These are phyloP conservation scores for Fusarium foetens DNA, from an alignment of 2,329 filamentous ascomycete genomes.

Conservation along the genomic window DNA sequence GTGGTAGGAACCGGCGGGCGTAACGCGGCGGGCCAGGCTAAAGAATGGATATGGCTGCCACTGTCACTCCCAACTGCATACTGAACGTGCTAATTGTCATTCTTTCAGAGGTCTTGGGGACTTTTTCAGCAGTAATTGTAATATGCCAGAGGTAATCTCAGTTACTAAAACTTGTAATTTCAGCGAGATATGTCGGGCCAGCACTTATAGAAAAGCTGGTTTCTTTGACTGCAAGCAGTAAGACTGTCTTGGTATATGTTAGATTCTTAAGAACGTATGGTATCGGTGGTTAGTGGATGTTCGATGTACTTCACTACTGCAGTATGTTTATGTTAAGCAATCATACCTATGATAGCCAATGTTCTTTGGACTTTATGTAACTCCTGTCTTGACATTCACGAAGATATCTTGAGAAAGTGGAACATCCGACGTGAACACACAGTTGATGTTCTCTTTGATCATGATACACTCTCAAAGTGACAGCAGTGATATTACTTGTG, in stretches of 20 bases:
- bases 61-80: background rate
- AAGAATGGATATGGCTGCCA: background rate
- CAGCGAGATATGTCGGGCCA: background rate
- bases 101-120: background rate
- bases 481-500: background rate
- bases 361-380: background rate
- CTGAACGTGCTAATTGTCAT: background rate
- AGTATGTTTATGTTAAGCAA: accelerated
- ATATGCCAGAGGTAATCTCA: too few relatives aligned
- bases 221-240: background rate
- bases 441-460: background rate
- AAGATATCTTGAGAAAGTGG: background rate
- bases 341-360: accelerated
- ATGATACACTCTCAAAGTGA: background rate
- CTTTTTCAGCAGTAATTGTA: background rate
- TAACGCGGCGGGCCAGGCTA: background rate
- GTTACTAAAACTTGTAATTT: background rate
- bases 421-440: accelerated
- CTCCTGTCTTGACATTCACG: background rate
- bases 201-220: accelerated
- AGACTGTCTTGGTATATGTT: too few relatives aligned
- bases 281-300: background rate
- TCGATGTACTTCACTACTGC: background rate
- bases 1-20: background rate
- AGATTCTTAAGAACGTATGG: accelerated